Conservation (phyloP, 1,284 basidiomycete genomes). For the Meripilus lineatus region DNA sequence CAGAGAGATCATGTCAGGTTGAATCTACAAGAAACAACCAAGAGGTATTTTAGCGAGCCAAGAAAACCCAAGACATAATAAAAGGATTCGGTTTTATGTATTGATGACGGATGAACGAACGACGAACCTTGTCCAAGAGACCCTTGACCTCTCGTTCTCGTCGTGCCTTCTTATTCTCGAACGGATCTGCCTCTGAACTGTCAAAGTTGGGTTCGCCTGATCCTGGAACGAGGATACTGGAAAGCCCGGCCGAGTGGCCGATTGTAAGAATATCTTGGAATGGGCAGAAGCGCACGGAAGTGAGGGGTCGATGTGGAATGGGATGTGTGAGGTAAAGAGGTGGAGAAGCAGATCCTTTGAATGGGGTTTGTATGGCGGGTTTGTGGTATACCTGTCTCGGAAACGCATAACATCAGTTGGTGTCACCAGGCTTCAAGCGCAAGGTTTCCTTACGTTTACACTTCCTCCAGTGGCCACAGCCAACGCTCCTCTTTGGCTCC, state of each 20-base stretch:
- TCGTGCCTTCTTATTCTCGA: slow-evolving; percentile 79
- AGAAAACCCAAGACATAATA: not conserved
- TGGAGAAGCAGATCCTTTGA: slow-evolving; percentile 51
- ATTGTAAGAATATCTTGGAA: slow-evolving; percentile 92
- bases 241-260: slow-evolving; percentile 70
- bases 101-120: not conserved
- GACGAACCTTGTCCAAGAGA: slow-evolving; percentile 81
- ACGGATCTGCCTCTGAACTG: slow-evolving; percentile 90
- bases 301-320: slow-evolving; percentile 63
- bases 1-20: slow-evolving; percentile 90
- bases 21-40: slow-evolving; percentile 70
- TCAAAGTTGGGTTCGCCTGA: slow-evolving; percentile 95
- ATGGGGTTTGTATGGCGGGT: slow-evolving; percentile 58
- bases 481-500: slow-evolving; percentile 81
- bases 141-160: slow-evolving; percentile 90
- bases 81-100: not conserved
- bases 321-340: slow-evolving; percentile 84
- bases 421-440: not conserved
- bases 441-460: slow-evolving; percentile 61
- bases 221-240: slow-evolving; percentile 86
- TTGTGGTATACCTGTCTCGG: slow-evolving; percentile 56
- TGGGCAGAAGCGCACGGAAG: slow-evolving; percentile 78
- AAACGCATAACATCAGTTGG: slow-evolving; percentile 10
- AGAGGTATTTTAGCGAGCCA: too few relatives aligned
- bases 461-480: slow-evolving; percentile 78